phyloP scores from a whole-genome alignment of 768 basidiomycete species.

The Lentinula detonsa region DNA sequence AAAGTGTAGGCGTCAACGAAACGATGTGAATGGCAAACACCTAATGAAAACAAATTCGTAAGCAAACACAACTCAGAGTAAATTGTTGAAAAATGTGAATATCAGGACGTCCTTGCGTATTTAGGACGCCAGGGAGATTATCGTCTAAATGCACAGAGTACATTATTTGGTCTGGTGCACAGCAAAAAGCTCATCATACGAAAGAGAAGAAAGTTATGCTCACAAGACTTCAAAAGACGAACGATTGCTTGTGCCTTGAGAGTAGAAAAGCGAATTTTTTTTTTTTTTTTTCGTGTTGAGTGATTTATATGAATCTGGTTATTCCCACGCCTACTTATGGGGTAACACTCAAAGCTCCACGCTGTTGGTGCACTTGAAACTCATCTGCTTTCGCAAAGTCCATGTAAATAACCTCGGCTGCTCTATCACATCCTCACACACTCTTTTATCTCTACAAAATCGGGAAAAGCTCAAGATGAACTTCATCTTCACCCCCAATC shows the following conservation, averaged over 20 bases:
- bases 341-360: background rate
- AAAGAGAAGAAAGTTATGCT: conserved; percentile 16
- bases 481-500: conserved; percentile 73
- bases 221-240: background rate
- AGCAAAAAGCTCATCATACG: conserved; percentile 42
- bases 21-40: too few relatives aligned
- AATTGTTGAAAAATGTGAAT: conserved; percentile 11
- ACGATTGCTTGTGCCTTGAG: background rate
- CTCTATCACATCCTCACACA: background rate
- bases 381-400: background rate
- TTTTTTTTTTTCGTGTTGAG: too few relatives aligned
- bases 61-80: background rate
- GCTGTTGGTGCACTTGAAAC: background rate
- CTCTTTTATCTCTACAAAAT: background rate
- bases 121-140: conserved; percentile 37
- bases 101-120: conserved; percentile 52
- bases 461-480: conserved; percentile 40
- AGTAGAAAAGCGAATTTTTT: too few relatives aligned
- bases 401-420: background rate
- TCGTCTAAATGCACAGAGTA: conserved; percentile 35
- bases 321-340: background rate
- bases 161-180: conserved; percentile 53
- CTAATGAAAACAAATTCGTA: too few relatives aligned
- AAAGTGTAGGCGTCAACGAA: too few relatives aligned
- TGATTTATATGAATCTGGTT: too few relatives aligned